Evolutionary conservation across 2,329 filamentous ascomycete species (phyloP), one percentile per base, ranked within the genome.

Genomic region (Scedosporium boydii): DNA sequence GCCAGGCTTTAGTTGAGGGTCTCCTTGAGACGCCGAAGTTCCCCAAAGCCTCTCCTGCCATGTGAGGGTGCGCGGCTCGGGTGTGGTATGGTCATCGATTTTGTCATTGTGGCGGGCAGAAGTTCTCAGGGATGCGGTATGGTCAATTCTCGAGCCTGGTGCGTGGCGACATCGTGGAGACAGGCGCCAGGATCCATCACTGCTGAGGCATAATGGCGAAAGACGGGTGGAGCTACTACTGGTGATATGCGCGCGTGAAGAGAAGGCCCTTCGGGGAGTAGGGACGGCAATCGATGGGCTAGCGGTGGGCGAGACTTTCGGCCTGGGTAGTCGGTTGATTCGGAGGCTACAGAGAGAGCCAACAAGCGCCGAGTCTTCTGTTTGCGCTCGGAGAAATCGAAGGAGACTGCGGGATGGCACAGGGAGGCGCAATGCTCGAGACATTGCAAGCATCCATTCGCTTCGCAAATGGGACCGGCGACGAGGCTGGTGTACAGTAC

Each of bases 301-400:
- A 34, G 23, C 27, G 23, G 18, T 18, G 21, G 23, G 29, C 46
- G 44, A 23, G 18, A 26, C 58, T 38, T 38, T 38, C 10, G 26
- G 12, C 58, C 46, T 55, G 12, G 7, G 38, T n/a, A 26, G 14
- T 27, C 55, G 58, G 42, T n/a, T 29, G 27, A 42, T 44, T 26
- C 53, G 58, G 42, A 56, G 26, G 14, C 48, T 42, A 55, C 63
- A 65, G 44, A 27, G 59, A 53, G 76, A 71, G 62, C 71, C 76
- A 72, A 82, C 80, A 68, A 84, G 82, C 65, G 75, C 78, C 56
- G 82, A 70, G 62, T 78, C 78, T 68, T 89, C 82, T 66, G 88
- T 85, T 73, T 93, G 90, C 61, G 80, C 83, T 67, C 85, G 86
- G 66, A 95, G 80, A 72, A 90, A 93, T 67, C 86, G 86, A 65